Evolutionary conservation across 2,329 filamentous ascomycete genomes (phyloP), one percentile per base, ranked within the genome.

Genomic region (Diplodia scrobiculata): DNA sequence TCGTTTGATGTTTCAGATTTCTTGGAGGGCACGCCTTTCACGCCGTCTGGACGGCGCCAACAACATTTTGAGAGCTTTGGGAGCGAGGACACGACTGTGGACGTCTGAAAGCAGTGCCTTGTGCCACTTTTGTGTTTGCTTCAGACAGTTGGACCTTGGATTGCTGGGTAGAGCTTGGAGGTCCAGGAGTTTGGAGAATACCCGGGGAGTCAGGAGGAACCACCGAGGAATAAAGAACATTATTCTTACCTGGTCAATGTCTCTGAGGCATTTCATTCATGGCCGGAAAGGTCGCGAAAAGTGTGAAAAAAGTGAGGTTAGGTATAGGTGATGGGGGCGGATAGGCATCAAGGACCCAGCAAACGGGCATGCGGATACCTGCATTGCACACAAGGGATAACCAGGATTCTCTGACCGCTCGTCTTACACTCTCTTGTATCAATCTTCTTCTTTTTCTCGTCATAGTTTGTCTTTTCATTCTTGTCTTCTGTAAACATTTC

Each of bases 1-100:
- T 76, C 73, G n/a, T 79, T 79, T 62, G 77, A 76, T 45, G 77
- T 74, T 63, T 76, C 75, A 54, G 77, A 75, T 58, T 70, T 80
- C n/a, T 72, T 79, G 38, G 71, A 74, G 9, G 75, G 76, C 5
- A 79, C 79, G 34, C 75, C 76, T 21, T 73, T 76, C 32, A 75
- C 73, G 6, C 65, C 55, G n/a, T 48, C 48, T 19, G 54, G 36
- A 32, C 36, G 27, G 7, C 38, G 38, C 5, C 21, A 17, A 17
- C 55, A 54, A 27, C n/a, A 36, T 1, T 10, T 6, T 5, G 29
- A 29, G 4, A 27, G 11, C 13, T n/a, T 11, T n/a, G 21, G 36
- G 5, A 58, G 29, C 10, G 58, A 32, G 14, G 51, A 55, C 9
- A 63, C 65, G 3, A 66, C 65, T 19, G 36, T 53, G 5, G 48